phyloP scores from a whole-genome alignment of 768 basidiomycete species.

The Hebeloma cylindrosporum region DNA sequence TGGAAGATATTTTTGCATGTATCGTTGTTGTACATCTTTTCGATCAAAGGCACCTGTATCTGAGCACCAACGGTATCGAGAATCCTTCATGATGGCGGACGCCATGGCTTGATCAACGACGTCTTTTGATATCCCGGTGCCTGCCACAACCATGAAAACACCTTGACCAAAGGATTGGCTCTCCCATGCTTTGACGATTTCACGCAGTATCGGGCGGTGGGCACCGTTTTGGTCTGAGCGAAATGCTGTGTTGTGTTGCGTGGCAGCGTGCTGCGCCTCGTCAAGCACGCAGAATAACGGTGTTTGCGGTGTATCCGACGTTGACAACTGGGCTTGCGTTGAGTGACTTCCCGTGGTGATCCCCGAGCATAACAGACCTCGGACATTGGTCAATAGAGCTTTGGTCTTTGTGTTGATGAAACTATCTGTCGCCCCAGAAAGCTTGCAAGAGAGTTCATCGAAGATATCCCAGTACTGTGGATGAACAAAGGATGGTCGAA shows the following conservation, averaged over 20 bases:
- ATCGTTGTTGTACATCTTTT: slow-evolving; percentile 31
- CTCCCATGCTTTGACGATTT: slow-evolving; percentile 44
- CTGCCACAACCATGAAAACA: slow-evolving; percentile 45
- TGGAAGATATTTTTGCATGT: slow-evolving; percentile 40
- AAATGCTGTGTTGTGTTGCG: slow-evolving; percentile 37
- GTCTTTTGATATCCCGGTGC: slow-evolving; percentile 46
- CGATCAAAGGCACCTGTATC: slow-evolving; percentile 45
- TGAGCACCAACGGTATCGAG: slow-evolving; percentile 44
- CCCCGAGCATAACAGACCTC: slow-evolving; percentile 26
- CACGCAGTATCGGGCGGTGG: slow-evolving; percentile 40
- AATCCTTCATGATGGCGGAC: slow-evolving; percentile 47
- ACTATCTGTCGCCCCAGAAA: slow-evolving; percentile 33
- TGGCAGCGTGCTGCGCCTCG: slow-evolving; percentile 46
- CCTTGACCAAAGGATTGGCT: slow-evolving; percentile 38
- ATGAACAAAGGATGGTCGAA: slow-evolving; percentile 37
- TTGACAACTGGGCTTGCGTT: slow-evolving; percentile 12
- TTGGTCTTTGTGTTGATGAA: slow-evolving; percentile 37
- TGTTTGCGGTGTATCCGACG: slow-evolving; percentile 23
- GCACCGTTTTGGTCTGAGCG: slow-evolving; percentile 35
- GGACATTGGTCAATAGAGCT: slow-evolving; percentile 30
- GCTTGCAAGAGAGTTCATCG: slow-evolving; percentile 35
- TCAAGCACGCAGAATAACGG: slow-evolving; percentile 47
- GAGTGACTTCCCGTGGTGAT: not conserved
- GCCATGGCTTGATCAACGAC: slow-evolving; percentile 46
- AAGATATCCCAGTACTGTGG: slow-evolving; percentile 43